phyloP scores from a whole-genome alignment of 1,284 basidiomycete species.

The Rugosomyces carneus region DNA sequence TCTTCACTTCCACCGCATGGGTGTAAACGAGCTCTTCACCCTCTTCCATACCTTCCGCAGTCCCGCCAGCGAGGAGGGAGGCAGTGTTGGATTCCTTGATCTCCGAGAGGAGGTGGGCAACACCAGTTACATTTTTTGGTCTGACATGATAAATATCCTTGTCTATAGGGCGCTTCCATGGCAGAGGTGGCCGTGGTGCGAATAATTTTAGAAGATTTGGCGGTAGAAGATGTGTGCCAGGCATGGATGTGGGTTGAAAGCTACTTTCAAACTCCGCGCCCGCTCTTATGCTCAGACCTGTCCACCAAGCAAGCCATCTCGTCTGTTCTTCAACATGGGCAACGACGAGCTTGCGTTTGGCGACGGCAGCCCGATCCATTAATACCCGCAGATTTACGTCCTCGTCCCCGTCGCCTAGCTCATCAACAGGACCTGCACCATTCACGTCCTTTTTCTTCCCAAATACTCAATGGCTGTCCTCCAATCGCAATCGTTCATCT shows the following conservation, averaged over 20 bases:
- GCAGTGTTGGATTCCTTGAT: constrained; percentile 75
- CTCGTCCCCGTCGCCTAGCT: no score
- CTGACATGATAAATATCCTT: constrained; percentile 74
- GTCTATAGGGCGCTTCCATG: constrained; percentile 79
- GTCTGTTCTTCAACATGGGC: neutral
- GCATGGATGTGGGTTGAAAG: constrained; percentile 39
- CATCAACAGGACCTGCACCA: constrained; percentile 10
- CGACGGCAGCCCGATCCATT: neutral
- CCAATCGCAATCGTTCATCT: neutral
- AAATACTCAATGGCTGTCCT: constrained; percentile 40
- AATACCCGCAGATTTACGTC: constrained; percentile 1
- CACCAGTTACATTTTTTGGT: constrained; percentile 66
- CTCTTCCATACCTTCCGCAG: constrained; percentile 64
- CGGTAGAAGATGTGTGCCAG: constrained; percentile 83
- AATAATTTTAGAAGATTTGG: constrained; percentile 94
- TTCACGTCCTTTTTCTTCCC: constrained; percentile 59
- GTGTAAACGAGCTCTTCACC: constrained; percentile 76
- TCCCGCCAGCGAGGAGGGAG: constrained; percentile 52
- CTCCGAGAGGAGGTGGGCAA: constrained; percentile 65
- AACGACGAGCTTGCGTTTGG: constrained; percentile 4
- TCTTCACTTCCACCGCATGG: constrained; percentile 71
- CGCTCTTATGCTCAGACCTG: neutral
- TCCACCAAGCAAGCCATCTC: neutral
- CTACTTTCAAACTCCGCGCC: constrained; percentile 18
- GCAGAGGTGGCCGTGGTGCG: constrained; percentile 83